A percentile compares a stretch with the other conserved stretches of the same genome.
These are phyloP conservation scores for Aspergillus sp. DNA, from an alignment of 2,329 filamentous ascomycete species.

Conservation along the genomic window DNA sequence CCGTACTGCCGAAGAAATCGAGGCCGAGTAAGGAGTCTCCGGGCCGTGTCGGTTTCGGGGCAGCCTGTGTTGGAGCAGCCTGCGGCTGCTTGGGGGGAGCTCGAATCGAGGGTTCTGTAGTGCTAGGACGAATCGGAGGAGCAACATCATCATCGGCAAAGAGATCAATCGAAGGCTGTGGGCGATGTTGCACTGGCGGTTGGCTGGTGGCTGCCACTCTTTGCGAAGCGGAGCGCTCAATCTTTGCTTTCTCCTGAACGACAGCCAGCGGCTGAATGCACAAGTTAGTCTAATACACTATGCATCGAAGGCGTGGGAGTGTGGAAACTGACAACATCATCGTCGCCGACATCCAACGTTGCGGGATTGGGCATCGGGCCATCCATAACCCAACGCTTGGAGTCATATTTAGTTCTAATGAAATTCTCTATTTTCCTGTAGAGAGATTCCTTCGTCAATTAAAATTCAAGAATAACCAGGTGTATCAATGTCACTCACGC, in stretches of 20 bases:
- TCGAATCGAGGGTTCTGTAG: constrained; percentile 65
- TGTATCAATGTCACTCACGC: constrained; percentile 48
- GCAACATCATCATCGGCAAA: constrained; percentile 73
- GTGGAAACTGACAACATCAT: constrained; percentile 73
- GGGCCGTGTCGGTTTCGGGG: constrained; percentile 64
- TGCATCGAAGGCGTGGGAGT: no score
- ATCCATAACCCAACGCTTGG: constrained; percentile 99
- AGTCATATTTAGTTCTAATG: constrained; percentile 97
- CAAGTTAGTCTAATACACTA: no score
- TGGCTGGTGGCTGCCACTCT: constrained; percentile 47
- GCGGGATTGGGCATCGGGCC: constrained; percentile 91
- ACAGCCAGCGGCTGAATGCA: constrained; percentile 60
- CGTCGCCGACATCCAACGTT: constrained; percentile 82
- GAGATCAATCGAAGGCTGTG: constrained; percentile 66
- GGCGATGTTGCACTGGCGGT: constrained; percentile 41
- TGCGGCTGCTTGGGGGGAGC: constrained; percentile 63
- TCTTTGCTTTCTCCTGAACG: constrained; percentile 70
- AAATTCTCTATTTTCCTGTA: constrained; percentile 95
- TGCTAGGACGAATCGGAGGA: constrained; percentile 68
- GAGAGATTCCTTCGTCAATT: not conserved
- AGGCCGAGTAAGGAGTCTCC: constrained; percentile 85
- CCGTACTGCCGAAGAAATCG: constrained; percentile 80
- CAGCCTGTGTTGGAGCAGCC: constrained; percentile 49
- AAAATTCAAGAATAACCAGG: not conserved
- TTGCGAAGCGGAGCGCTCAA: constrained; percentile 59